Evolutionary conservation across 495 filamentous ascomycete genomes (phyloP), one percentile per base, ranked within the genome.

Genomic region (Neurospora sp.): DNA sequence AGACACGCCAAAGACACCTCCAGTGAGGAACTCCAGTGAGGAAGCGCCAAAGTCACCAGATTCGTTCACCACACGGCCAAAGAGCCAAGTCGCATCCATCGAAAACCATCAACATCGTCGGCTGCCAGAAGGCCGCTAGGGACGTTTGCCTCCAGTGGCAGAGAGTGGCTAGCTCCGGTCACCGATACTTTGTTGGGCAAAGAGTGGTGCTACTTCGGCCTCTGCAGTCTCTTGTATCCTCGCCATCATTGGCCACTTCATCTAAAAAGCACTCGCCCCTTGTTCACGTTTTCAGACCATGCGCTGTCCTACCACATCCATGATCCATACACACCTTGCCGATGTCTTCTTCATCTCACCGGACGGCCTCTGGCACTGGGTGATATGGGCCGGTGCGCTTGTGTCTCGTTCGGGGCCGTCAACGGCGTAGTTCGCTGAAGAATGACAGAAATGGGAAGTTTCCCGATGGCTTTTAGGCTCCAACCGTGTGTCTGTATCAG

Each of bases 181-280:
- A 73, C 78, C 80, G 77, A 81, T 79, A 82, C 77, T 84, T 81
- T 79, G 69, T 79, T 86, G 83, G 77, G 85, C 83, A 80, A 82
- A 74, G 70, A 74, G 76, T 75, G 59, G 74, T 81, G 79, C 66
- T 80, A 77, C 78, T 81, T 81, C 75, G 77, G 79, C 69, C 76
- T 75, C 70, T 69, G 37, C 73, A 41, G 39, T 35, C 27, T 70
- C 35, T 54, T 69, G 39, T 70, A 41, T 40, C 31, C 27, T 70
- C 39, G 73, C 77, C 74, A 76, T 78, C 78, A 86, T 86, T 86
- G 85, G 85, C 74, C 81, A 81, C 72, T 82, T 84, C 82, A 84
- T 85, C 78, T 84, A 83, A 81, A 77, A 77, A 79, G 77, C 78
- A 79, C 75, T 79, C 76, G 75, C 76, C 82, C 81, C 78, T 73